Base-by-base conservation (phyloP, 2,329 filamentous ascomycete species). In the Pestalotiopsis sp. region DNA sequence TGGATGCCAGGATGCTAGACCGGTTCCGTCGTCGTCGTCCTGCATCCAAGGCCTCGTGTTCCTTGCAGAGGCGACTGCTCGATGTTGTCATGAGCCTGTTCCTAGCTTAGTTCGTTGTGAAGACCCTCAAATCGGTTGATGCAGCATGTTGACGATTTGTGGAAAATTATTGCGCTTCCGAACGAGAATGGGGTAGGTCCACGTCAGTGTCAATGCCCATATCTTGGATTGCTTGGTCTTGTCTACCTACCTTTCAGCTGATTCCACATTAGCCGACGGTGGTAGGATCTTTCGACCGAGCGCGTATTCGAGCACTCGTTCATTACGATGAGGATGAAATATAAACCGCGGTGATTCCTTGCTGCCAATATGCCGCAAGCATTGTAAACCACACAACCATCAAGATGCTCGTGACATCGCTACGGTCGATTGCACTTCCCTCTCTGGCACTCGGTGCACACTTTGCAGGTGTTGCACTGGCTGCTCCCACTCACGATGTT, bases 381-480 rank as follows among this genome's bases (percentile, higher is more conserved):
- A 13, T 14, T 59, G 57, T 27, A 52, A 52, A 17, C 2, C n/a
- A 20, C 57, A 13, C 25, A 27, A 59, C 7, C 36, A 20, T 63
- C 52, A 72, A 39, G 31, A 77, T 74, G 73, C 41, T 72, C 66
- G 67, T 67, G 25, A 67, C 66, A 23, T 38, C 64, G 6, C 31
- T 74, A 39, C 62, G 68, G 67, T 69, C 68, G 31, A 72, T 58
- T 64, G 68, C 75, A n/a, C 52, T 75, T 27, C 72, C 71, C 38
- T 39, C 77, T 62, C 74, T 78, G 59, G 73, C 72, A 27, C 63
- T 76, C 49, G 70, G 75, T 63, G 62, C 73, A 73, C 6, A 68
- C 75, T 36, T 64, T 36, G 3, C 61, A 45, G 45, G 65, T 68
- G 41, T 67, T 69, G 45, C 25, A 58, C 20, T 70, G 70, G 41